Evolutionary conservation across 495 filamentous ascomycete genomes (phyloP).

Genomic region (Amorphotheca resinae): DNA sequence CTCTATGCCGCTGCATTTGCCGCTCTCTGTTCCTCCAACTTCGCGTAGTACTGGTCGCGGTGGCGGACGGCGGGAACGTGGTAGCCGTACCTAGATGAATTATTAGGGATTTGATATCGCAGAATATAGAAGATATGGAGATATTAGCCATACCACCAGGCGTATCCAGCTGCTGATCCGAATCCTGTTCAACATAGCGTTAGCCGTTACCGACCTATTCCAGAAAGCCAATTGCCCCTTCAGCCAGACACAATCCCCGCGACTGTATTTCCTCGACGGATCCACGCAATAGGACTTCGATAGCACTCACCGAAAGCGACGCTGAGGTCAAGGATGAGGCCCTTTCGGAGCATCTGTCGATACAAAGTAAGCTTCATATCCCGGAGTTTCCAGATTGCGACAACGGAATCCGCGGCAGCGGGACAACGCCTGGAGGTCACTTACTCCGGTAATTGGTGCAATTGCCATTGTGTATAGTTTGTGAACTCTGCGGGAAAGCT

Average conservation of each 20-base stretch:
- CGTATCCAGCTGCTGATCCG: conserved; percentile 58
- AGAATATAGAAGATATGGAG: conserved; percentile 2
- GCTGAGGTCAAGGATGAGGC: conserved; percentile 66
- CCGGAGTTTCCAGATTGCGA: conserved; percentile 12
- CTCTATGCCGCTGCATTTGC: conserved; percentile 24
- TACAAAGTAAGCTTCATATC: conserved; percentile 24
- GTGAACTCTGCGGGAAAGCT: conserved; percentile 9
- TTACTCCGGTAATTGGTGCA: conserved; percentile 45
- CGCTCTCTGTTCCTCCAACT: conserved; percentile 58
- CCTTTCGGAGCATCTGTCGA: conserved; percentile 56
- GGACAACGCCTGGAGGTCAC: conserved; percentile 13
- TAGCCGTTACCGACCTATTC: neutral
- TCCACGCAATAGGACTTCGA: neutral
- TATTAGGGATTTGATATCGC: neutral
- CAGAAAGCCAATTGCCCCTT: neutral
- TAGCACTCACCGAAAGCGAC: conserved; percentile 55
- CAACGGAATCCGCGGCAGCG: neutral
- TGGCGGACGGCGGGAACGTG: conserved; percentile 65
- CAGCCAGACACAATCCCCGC: neutral
- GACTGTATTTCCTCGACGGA: neutral
- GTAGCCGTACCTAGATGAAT: conserved; percentile 37
- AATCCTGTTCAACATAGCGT: conserved; percentile 34
- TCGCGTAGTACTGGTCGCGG: conserved; percentile 65
- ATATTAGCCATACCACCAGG: conserved; percentile 57
- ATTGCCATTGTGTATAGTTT: conserved; percentile 26